Conservation (phyloP, 2,329 filamentous ascomycete species). For the Harringtonia aguacate region DNA sequence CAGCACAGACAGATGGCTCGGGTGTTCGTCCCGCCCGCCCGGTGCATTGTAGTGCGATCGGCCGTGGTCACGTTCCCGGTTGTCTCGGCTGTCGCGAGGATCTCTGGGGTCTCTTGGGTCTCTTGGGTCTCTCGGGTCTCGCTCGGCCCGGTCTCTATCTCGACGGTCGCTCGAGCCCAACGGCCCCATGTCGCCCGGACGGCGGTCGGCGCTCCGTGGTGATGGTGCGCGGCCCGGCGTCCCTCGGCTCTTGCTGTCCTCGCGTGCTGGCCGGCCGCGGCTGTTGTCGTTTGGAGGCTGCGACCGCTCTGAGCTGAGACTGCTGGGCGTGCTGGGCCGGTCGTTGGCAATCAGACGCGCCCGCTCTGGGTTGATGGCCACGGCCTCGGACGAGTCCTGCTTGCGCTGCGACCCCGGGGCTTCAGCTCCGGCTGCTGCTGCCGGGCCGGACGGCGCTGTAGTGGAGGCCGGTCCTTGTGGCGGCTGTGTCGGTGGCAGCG, state of each 20-base stretch:
- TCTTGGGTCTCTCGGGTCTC: conserved; percentile 19
- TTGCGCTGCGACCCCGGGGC: background rate
- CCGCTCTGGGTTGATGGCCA: conserved; percentile 44
- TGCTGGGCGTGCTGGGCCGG: conserved; percentile 18
- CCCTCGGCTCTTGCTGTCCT: conserved; percentile 31
- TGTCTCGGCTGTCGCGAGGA: conserved; percentile 1
- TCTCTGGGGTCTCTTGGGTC: conserved; percentile 18
- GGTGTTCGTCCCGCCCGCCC: conserved; percentile 24
- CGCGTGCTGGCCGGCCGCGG: conserved; percentile 25
- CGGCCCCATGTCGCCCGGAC: too few relatives aligned
- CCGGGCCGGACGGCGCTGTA: background rate
- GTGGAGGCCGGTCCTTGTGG: background rate
- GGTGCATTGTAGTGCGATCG: conserved; percentile 12
- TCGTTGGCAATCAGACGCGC: conserved; percentile 36
- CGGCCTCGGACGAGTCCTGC: conserved; percentile 26
- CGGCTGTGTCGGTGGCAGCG: conserved; percentile 2
- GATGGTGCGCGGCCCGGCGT: conserved; percentile 29
- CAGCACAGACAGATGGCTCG: conserved; percentile 8
- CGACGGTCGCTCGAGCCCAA: too few relatives aligned
- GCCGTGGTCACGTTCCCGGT: conserved; percentile 28
- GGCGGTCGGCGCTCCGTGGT: conserved; percentile 18
- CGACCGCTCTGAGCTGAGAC: too few relatives aligned
- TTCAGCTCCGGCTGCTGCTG: background rate
- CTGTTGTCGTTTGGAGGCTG: background rate
- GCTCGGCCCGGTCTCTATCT: too few relatives aligned